These are phyloP conservation scores for Pestalotiopsis fici DNA, from an alignment of 2,329 filamentous ascomycete species.

Conservation along the genomic window DNA sequence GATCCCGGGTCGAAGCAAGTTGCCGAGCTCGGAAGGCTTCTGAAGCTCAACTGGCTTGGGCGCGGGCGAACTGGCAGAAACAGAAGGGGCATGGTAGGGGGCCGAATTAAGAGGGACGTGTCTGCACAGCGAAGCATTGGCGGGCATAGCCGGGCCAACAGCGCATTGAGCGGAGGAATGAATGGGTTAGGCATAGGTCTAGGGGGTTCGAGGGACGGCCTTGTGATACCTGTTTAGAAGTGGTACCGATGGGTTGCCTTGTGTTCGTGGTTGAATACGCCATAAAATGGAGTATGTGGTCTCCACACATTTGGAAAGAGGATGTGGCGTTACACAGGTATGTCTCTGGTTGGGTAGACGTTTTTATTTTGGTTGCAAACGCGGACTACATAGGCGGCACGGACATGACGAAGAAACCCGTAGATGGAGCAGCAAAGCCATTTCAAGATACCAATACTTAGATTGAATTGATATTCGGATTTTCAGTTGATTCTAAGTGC, in stretches of 20 bases:
- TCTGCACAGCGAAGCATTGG: slow-evolving; percentile 12
- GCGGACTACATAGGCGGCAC: not conserved
- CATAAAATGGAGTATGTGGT: not conserved
- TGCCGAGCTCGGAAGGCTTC: slow-evolving; percentile 77
- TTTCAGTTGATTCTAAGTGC: not conserved
- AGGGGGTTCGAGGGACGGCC: slow-evolving; percentile 19
- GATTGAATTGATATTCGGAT: not conserved
- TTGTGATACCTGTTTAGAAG: slow-evolving; percentile 23
- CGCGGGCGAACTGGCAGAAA: slow-evolving; percentile 87
- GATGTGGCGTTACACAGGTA: not conserved
- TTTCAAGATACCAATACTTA: not conserved
- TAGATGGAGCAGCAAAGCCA: not conserved
- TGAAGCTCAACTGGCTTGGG: slow-evolving; percentile 97
- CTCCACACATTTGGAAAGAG: not conserved
- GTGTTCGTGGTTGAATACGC: not conserved
- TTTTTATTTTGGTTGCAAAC: not conserved
- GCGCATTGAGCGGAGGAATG: slow-evolving; percentile 12
- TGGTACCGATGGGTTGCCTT: not conserved
- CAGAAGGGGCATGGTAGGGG: slow-evolving; percentile 84
- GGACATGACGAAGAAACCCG: not conserved
- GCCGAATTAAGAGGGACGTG: slow-evolving; percentile 49
- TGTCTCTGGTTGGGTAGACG: not conserved
- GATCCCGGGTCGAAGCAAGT: slow-evolving; percentile 79
- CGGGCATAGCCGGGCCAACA: not conserved
- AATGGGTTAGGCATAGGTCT: slow-evolving; percentile 9